Evolutionary conservation across 768 basidiomycete genomes (phyloP), one percentile per base, ranked within the genome.

Genomic region (Pleurotus eryngii): DNA sequence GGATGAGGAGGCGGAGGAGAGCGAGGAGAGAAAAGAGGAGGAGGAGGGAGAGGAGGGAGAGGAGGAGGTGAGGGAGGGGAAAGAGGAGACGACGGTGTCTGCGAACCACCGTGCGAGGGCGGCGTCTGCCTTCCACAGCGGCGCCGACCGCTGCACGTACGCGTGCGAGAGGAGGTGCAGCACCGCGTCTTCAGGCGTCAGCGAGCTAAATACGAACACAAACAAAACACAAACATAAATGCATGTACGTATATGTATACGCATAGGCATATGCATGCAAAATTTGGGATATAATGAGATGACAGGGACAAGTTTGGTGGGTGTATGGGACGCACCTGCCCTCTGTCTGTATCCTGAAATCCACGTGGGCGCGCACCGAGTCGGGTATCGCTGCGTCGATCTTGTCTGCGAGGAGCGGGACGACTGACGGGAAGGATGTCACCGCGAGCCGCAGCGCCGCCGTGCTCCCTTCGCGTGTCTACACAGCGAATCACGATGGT

Each of bases 111-210:
- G 67, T 1, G 81, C 65, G 30, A 80, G 75, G 1, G 68, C 64
- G 0, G 87, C 74, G 12, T 87, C 84, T 35, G 30, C 30, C 74
- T 95, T 98, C 95, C 95, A 98, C 2, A 96, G 68, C 0, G 85
- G 68, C 7, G 72, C 76, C 0, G 92, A 89, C 5, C 92, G 87
- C 43, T 88, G 83, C 3, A 81, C 90, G 68, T 98, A 98, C 20
- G 98, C 82, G 65, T 95, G 91, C 0, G 91, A 89, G 3, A 98
- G 80, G 6, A 97, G 81, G 61, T 97, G 89, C 0, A 93, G 72
- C 2, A 81, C 68, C 0, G 81, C 79, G 7, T 75, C 70, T 22
- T 80, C 66, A 14, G 73, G 67, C 0, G 73, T 64, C 15, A 81
- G 66, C 55, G 66, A 68, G 49, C 82, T 76, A 62, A 63, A 58